Evolutionary conservation across 768 basidiomycete genomes (phyloP).

Genomic region (Naematelia aurantialba): DNA sequence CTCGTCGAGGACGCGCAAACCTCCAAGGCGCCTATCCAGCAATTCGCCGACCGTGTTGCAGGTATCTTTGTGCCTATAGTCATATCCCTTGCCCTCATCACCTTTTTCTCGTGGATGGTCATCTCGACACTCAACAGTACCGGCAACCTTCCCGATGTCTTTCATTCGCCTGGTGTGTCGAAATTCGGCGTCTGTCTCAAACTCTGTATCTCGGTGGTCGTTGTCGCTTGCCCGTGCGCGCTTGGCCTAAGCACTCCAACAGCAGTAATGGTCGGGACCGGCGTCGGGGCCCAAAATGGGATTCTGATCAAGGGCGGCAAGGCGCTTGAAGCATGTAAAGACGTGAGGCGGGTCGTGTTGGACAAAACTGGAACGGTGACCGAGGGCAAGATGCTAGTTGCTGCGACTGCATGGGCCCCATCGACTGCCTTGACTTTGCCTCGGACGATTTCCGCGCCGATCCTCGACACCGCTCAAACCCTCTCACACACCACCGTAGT

Average conservation of each 20-base stretch:
- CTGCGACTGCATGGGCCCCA: conserved; percentile 67
- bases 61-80: conserved; percentile 94
- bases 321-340: conserved; percentile 84
- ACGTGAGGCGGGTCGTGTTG: conserved; percentile 73
- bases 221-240: conserved; percentile 97
- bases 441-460: conserved; percentile 4
- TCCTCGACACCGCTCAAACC: conserved; percentile 39
- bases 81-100: conserved; percentile 72
- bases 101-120: conserved; percentile 79
- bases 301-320: conserved; percentile 97
- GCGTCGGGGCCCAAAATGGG: conserved; percentile 92
- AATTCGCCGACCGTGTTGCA: conserved; percentile 89
- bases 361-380: conserved; percentile 99
- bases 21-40: conserved; percentile 95
- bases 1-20: conserved; percentile 98
- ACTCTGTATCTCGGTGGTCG: conserved; percentile 95
- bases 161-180: conserved; percentile 75
- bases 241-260: conserved; percentile 94
- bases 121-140: conserved; percentile 55
- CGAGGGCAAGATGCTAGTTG: conserved; percentile 82
- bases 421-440: neutral
- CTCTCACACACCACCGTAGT: conserved; percentile 40
- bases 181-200: conserved; percentile 85
- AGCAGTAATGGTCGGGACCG: conserved; percentile 98
- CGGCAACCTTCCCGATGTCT: conserved; percentile 71